A percentile compares a stretch with the other conserved stretches of the same genome.
These are phyloP conservation scores for Calonectria pauciramosa DNA, from an alignment of 2,329 filamentous ascomycete species.

Conservation along the genomic window DNA sequence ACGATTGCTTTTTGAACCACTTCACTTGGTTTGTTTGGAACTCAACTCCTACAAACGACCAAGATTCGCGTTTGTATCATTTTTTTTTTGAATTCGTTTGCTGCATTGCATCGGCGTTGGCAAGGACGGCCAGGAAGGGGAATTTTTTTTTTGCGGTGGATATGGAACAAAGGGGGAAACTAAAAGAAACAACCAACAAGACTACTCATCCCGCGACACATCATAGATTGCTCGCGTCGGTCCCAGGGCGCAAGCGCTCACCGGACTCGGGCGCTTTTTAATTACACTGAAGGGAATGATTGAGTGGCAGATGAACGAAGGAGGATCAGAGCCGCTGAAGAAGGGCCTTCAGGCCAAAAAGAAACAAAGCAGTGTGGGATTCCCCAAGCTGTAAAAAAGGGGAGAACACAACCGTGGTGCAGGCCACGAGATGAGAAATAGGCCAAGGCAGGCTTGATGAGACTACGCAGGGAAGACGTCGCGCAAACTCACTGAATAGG, in stretches of 20 bases:
- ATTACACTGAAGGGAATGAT: slow-evolving; percentile 46
- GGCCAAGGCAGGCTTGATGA: slow-evolving; percentile 14
- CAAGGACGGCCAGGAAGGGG: slow-evolving; percentile 50
- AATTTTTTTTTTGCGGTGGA: slow-evolving; percentile 46
- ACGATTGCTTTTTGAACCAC: slow-evolving; percentile 55
- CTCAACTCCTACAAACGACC: slow-evolving; percentile 36
- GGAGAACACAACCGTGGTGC: slow-evolving; percentile 25
- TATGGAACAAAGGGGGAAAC: slow-evolving; percentile 47
- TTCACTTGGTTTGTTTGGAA: slow-evolving; percentile 33
- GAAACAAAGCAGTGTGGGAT: slow-evolving; percentile 22
- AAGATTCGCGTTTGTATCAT: slow-evolving; percentile 53
- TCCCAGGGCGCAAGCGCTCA: slow-evolving; percentile 42
- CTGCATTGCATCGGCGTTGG: slow-evolving; percentile 74
- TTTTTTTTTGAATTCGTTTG: slow-evolving; percentile 51
- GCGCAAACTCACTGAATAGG: background rate
- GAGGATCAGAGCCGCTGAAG: slow-evolving; percentile 25
- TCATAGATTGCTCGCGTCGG: slow-evolving; percentile 56
- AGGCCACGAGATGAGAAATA: background rate
- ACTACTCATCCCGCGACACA: slow-evolving; percentile 55
- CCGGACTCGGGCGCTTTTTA: slow-evolving; percentile 47
- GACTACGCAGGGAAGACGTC: slow-evolving; percentile 9
- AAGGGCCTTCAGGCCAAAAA: slow-evolving; percentile 19
- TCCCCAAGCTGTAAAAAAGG: slow-evolving; percentile 23
- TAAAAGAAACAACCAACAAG: slow-evolving; percentile 50
- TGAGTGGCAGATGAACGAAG: slow-evolving; percentile 33